Base-by-base conservation (phyloP, 2,329 filamentous ascomycete species). In the Emergomyces orientalis region DNA sequence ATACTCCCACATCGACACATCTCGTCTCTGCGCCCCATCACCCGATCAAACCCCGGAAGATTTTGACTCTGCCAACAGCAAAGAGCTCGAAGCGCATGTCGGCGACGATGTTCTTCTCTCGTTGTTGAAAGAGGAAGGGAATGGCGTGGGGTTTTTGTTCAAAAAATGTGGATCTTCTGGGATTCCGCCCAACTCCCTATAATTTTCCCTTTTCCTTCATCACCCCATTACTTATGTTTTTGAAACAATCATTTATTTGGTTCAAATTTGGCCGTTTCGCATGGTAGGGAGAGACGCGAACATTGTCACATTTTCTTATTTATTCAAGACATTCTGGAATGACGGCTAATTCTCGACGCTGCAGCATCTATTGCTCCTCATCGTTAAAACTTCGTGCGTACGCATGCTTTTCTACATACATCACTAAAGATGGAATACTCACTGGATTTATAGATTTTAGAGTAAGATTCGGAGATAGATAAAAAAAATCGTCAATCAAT, bases 1-100 rank as follows among this genome's bases (percentile, higher is more conserved):
- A 32, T 80, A 78, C 65, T 64, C 70, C 14, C 78, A 80, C 62
- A 74, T 80, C 32, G 74, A 79, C 59, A 75, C 77, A 5, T 64
- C 69, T 11, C 63, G 72, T 37, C 65, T 77, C 13, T 63, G 62
- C 1, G 22, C 45, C 2, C 17, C 45, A 57, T 1, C 27, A 34
- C 3, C 41, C 27, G 39, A 59, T 2, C 19, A 49, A 32, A 14
- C 39, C 17, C 6, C 27, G 41, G 37, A 34, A 17, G 17, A 62
- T 63, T 22, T 66, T 67, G 30, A 47, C 22, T 8, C 47, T 30
- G 34, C 11, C 3, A 17, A 19, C 19, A 51, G 30, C 14, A 22
- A 30, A 27, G 39, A 63, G 25, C 57, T 69, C 41, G 62, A 64
- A 27, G 59, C 43, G 19, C 63, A 61, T 47, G 65, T 70, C 52